Conservation (phyloP, 306 rosid species). For the Casuarina glauca region DNA sequence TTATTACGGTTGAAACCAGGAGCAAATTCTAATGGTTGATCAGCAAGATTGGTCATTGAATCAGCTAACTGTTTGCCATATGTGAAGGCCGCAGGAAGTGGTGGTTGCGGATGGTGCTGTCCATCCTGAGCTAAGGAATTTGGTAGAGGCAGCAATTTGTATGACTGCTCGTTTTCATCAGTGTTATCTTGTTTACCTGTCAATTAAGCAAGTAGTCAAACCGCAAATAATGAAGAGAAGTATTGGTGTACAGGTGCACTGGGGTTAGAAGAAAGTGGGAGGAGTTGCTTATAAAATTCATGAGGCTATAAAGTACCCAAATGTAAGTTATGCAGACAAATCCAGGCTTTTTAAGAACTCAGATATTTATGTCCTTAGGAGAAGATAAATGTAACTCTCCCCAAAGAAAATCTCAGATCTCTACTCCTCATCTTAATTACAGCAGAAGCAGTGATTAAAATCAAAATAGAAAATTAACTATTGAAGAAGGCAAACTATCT, state of each 20-base stretch:
- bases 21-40: constrained; percentile 92
- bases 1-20: constrained; percentile 66
- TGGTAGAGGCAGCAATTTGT: constrained; percentile 43
- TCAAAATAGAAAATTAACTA: background rate
- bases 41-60: constrained; percentile 61
- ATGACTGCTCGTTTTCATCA: constrained; percentile 57
- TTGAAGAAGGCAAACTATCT: constrained; percentile 8
- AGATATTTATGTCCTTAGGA: background rate
- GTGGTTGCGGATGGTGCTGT: constrained; percentile 51
- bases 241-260: no score
- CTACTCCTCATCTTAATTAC: constrained; percentile 5
- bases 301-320: constrained; percentile 12
- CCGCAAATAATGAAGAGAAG: constrained; percentile 24
- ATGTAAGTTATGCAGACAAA: constrained; percentile 16
- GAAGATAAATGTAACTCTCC: background rate
- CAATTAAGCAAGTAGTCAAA: constrained; percentile 45
- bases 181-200: constrained; percentile 63
- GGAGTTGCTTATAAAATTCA: constrained; percentile 11
- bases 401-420: background rate
- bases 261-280: background rate
- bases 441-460: constrained; percentile 4
- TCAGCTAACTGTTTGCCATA: constrained; percentile 51
- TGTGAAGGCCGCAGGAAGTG: constrained; percentile 44
- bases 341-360: background rate
- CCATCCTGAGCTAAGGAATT: constrained; percentile 63